Evolutionary conservation across 306 rosid genomes (phyloP).

Genomic region (Calophaca sinica): DNA sequence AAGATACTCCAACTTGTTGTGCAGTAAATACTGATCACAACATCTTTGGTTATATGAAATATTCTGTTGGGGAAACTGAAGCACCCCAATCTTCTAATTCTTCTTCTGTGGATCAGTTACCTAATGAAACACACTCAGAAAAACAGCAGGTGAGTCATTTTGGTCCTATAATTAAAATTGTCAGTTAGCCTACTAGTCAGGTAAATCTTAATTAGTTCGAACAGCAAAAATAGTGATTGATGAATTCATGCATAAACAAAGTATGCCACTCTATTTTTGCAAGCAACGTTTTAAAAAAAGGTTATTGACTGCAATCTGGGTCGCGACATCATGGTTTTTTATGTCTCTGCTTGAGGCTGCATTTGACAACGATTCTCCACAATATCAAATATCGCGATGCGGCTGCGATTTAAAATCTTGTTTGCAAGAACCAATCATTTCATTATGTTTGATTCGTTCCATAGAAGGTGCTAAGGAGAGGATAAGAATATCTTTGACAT

Average conservation of each 20-base stretch:
- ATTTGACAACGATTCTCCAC: background rate
- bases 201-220: no score
- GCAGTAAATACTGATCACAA: slow-evolving; percentile 26
- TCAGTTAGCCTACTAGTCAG: background rate
- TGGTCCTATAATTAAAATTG: slow-evolving; percentile 1
- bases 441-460: slow-evolving; percentile 3
- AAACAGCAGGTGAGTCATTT: slow-evolving; percentile 52
- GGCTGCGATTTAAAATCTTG: no score
- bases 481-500: background rate
- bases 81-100: slow-evolving; percentile 44
- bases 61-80: slow-evolving; percentile 42
- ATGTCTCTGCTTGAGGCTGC: no score
- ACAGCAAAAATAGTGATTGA: no score
- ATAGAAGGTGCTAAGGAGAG: background rate
- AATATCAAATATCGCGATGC: no score
- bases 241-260: background rate
- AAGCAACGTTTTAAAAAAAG: no score
- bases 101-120: slow-evolving; percentile 41
- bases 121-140: slow-evolving; percentile 41
- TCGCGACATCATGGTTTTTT: no score
- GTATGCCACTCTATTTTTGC: no score
- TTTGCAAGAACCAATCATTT: slow-evolving; percentile 1
- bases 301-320: no score
- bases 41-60: slow-evolving; percentile 37
- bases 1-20: slow-evolving; percentile 43